phyloP scores from a whole-genome alignment of 78 protist species.

The Pelomyxa schiedti region DNA sequence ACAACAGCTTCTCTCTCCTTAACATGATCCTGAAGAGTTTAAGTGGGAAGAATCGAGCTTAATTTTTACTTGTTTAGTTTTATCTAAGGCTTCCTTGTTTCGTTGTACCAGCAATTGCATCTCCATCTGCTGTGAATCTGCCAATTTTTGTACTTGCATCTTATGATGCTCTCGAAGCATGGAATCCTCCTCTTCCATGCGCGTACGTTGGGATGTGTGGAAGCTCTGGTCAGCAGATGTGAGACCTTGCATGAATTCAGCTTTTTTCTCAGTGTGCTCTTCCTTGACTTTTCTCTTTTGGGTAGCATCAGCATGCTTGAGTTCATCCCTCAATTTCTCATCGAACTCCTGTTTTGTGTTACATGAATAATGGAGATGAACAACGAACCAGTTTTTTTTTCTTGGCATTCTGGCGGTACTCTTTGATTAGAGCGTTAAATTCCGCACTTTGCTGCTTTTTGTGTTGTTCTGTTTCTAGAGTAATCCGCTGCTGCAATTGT shows the following conservation, averaged over 20 bases:
- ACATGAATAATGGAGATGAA: no score
- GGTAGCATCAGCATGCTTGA: neutral
- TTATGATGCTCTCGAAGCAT: neutral
- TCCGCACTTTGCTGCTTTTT: neutral
- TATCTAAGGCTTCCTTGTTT: no score
- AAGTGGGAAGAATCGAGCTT: no score
- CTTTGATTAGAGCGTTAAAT: neutral
- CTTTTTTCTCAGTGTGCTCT: neutral
- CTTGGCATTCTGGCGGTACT: neutral
- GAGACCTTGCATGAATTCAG: neutral
- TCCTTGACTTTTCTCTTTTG: neutral
- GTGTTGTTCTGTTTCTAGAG: neutral
- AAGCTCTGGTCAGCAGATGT: neutral
- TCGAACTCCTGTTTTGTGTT: neutral
- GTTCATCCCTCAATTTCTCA: neutral
- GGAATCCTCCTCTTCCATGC: neutral
- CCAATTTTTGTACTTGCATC: no score
- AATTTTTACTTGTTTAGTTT: no score
- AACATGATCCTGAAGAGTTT: no score
- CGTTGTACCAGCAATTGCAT: no score
- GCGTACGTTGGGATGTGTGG: neutral
- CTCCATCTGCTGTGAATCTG: no score
- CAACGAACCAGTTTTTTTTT: no score
- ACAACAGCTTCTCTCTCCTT: no score
- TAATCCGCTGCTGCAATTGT: neutral